Conservation (phyloP, 805 yeast species). For the Myxozyma mucilagina region DNA sequence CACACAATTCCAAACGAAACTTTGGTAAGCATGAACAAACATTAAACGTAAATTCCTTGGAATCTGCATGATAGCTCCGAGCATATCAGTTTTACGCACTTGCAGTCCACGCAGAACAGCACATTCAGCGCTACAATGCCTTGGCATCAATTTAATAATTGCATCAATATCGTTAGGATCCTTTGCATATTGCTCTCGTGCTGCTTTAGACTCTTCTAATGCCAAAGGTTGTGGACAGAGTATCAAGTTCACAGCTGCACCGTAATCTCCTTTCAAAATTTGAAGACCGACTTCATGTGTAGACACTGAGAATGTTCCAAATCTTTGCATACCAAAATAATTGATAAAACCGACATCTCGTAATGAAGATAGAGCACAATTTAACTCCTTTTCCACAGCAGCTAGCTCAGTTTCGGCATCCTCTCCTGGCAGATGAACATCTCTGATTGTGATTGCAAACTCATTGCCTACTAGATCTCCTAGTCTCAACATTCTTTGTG, state of each 20-base stretch:
- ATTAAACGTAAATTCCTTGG: constrained; percentile 90
- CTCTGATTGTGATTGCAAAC: constrained; percentile 80
- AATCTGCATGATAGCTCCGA: constrained; percentile 79
- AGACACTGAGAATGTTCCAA: constrained; percentile 92
- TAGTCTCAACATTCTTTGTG: constrained; percentile 59
- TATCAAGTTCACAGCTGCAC: constrained; percentile 72
- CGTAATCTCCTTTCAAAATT: constrained; percentile 73
- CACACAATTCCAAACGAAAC: constrained; percentile 89
- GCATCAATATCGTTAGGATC: constrained; percentile 58
- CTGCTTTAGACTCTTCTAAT: constrained; percentile 65
- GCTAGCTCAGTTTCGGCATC: constrained; percentile 37
- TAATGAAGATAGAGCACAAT: constrained; percentile 57
- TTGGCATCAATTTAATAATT: constrained; percentile 79
- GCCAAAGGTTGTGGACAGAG: constrained; percentile 80
- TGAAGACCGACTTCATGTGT: constrained; percentile 83
- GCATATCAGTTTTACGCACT: constrained; percentile 56
- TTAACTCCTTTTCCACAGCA: constrained; percentile 45
- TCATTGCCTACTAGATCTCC: constrained; percentile 91
- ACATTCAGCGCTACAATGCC: constrained; percentile 81
- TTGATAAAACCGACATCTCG: constrained; percentile 78
- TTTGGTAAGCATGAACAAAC: constrained; percentile 98
- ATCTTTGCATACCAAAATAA: constrained; percentile 97
- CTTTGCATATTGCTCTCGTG: constrained; percentile 22
- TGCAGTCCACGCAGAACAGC: constrained; percentile 66
- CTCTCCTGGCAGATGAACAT: constrained; percentile 45